phyloP scores from a whole-genome alignment of 192 early-diverging fungal species.

The Rhizophagus sp. region DNA sequence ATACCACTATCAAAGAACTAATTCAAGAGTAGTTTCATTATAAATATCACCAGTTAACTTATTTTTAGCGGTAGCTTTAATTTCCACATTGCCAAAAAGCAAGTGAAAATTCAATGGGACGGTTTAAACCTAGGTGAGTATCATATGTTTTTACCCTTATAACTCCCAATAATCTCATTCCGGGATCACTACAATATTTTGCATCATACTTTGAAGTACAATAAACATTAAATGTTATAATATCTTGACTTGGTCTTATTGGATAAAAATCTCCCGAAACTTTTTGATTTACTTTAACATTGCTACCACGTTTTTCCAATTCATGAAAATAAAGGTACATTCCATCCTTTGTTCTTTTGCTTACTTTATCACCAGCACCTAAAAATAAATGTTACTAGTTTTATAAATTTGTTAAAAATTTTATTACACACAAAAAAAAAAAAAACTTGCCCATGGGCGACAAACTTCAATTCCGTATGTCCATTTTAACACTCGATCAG shows the following conservation, averaged over 20 bases:
- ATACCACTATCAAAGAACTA: not conserved
- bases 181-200: conserved; percentile 10
- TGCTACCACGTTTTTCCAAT: conserved; percentile 7
- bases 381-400: not conserved
- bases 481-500: conserved; percentile 7
- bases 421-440: too few species aligned
- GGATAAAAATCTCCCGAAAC: not conserved
- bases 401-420: not conserved
- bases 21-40: not conserved
- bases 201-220: not conserved
- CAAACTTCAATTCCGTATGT: conserved; percentile 22
- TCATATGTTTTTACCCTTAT: not conserved
- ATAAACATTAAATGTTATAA: conserved; percentile 13
- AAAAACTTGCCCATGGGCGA: not conserved
- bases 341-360: not conserved
- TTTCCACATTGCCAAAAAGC: conserved; percentile 24
- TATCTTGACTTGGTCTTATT: not conserved
- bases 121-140: conserved; percentile 3
- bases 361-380: not conserved
- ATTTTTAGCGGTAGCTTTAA: conserved; percentile 28
- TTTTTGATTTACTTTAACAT: conserved; percentile 4
- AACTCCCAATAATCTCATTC: conserved; percentile 12
- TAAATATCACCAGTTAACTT: conserved; percentile 4
- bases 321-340: conserved; percentile 3
- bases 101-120: conserved; percentile 15